These are phyloP conservation scores for Pseudozyma thailandica DNA, from an alignment of 1,284 basidiomycete species.

Conservation along the genomic window DNA sequence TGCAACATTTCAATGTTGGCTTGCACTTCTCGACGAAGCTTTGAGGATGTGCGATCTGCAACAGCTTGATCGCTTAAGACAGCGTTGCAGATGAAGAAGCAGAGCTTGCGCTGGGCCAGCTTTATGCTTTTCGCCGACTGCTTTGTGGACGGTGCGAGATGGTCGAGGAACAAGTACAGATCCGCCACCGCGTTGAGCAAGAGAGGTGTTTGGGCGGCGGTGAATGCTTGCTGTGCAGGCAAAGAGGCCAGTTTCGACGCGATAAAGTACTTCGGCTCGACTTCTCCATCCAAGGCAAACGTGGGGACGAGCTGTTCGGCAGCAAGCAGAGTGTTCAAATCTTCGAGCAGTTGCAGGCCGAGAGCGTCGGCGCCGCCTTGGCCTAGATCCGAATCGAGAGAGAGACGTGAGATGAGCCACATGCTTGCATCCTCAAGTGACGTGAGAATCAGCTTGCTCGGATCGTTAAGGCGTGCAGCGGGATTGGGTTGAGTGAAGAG, in stretches of 20 bases:
- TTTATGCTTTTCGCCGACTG: conserved; percentile 7
- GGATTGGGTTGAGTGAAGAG: conserved; percentile 8
- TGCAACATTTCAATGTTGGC: not conserved
- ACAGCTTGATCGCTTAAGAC: not conserved
- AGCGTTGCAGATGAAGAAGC: conserved; percentile 29
- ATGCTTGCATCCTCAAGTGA: conserved; percentile 32
- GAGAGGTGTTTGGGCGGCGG: conserved; percentile 18
- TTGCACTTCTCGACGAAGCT: conserved; percentile 9
- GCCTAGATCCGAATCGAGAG: conserved; percentile 20
- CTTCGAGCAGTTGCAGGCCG: conserved; percentile 24
- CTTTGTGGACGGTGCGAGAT: not conserved
- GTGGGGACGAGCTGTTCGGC: conserved; percentile 19
- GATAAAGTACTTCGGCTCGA: conserved; percentile 12
- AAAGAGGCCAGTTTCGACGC: conserved; percentile 10
- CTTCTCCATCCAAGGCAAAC: not conserved
- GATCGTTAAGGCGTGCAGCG: not conserved
- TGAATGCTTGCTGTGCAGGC: conserved; percentile 23
- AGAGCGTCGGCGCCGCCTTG: conserved; percentile 18
- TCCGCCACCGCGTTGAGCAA: conserved; percentile 34
- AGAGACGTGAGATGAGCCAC: conserved; percentile 33
- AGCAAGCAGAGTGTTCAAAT: conserved; percentile 12
- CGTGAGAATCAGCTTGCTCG: conserved; percentile 9
- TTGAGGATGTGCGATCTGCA: not conserved
- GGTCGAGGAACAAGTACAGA: conserved; percentile 23
- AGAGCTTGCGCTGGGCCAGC: conserved; percentile 33